phyloP scores from a whole-genome alignment of 1,139 yeast genomes.

The Groenewaldozyma sp. region DNA sequence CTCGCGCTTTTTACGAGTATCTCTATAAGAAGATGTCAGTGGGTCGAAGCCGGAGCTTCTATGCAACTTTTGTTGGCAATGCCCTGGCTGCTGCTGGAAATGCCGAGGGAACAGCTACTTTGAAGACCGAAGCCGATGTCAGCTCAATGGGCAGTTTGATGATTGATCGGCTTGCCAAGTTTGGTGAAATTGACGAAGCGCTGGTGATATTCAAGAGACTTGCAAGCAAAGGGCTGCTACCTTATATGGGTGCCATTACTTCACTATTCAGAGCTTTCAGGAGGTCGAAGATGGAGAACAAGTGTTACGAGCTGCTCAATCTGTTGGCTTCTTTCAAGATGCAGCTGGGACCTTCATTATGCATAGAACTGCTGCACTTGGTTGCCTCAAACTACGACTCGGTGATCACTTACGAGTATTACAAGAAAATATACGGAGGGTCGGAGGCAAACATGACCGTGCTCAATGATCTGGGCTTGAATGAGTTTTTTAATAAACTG shows the following conservation, averaged over 20 bases:
- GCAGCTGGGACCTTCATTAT: slow-evolving; percentile 9
- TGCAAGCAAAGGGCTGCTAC: slow-evolving; percentile 11
- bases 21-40: slow-evolving; percentile 12
- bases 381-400: slow-evolving; percentile 17
- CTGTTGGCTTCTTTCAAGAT: slow-evolving; percentile 12
- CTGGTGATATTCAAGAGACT: slow-evolving; percentile 15
- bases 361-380: slow-evolving; percentile 18
- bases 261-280: slow-evolving; percentile 21
- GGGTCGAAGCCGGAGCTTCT: neutral
- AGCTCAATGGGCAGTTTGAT: slow-evolving; percentile 1
- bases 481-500: slow-evolving; percentile 3
- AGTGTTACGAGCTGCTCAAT: slow-evolving; percentile 19
- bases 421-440: slow-evolving; percentile 9
- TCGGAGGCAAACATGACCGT: no score
- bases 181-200: slow-evolving; percentile 20
- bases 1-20: slow-evolving; percentile 12
- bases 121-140: neutral
- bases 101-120: neutral
- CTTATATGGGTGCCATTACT: slow-evolving; percentile 12
- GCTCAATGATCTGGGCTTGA: slow-evolving; percentile 10
- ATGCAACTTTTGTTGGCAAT: neutral
- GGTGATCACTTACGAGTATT: slow-evolving; percentile 14
- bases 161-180: slow-evolving; percentile 17
- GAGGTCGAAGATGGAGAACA: slow-evolving; percentile 15
- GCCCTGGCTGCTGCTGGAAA: neutral